Percentiles rank a stretch among this genome's conserved stretches.
Conservation (phyloP, 2,329 filamentous ascomycete species). For the Remersonia thermophila region DNA sequence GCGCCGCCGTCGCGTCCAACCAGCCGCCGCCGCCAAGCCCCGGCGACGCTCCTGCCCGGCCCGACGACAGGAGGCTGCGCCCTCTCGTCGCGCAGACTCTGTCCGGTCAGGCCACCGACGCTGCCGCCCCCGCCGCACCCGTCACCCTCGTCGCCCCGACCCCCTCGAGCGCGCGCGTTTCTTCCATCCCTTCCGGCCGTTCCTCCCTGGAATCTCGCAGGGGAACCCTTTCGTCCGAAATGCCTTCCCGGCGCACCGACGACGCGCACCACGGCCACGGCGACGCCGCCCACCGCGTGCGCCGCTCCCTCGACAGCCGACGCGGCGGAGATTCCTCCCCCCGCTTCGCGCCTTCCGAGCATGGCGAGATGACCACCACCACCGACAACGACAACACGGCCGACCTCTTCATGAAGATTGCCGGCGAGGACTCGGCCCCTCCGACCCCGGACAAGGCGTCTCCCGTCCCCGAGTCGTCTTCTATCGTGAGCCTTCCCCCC, state of each 20-base stretch:
- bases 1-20: conserved; percentile 11
- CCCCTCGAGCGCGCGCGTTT: conserved; percentile 21
- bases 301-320: conserved; percentile 34
- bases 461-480: conserved; percentile 23
- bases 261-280: conserved; percentile 31
- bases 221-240: conserved; percentile 41
- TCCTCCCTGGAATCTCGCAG: conserved; percentile 46
- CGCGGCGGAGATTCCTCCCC: too few species aligned
- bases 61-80: conserved; percentile 40
- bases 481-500: too few species aligned
- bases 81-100: conserved; percentile 38
- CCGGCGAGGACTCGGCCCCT: conserved; percentile 37
- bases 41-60: conserved; percentile 25
- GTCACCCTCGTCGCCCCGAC: conserved; percentile 9
- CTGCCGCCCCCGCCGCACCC: conserved; percentile 12
- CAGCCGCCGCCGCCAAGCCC: conserved; percentile 34
- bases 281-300: conserved; percentile 34
- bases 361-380: conserved; percentile 21
- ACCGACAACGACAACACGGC: conserved; percentile 40
- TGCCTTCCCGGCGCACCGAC: conserved; percentile 34
- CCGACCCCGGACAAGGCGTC: conserved; percentile 25
- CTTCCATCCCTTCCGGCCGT: conserved; percentile 43
- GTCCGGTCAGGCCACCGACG: too few species aligned
- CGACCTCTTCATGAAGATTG: conserved; percentile 48
- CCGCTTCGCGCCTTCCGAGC: too few species aligned